These are phyloP conservation scores for Blastosporella zonata DNA, from an alignment of 1,284 basidiomycete genomes.

Conservation along the genomic window DNA sequence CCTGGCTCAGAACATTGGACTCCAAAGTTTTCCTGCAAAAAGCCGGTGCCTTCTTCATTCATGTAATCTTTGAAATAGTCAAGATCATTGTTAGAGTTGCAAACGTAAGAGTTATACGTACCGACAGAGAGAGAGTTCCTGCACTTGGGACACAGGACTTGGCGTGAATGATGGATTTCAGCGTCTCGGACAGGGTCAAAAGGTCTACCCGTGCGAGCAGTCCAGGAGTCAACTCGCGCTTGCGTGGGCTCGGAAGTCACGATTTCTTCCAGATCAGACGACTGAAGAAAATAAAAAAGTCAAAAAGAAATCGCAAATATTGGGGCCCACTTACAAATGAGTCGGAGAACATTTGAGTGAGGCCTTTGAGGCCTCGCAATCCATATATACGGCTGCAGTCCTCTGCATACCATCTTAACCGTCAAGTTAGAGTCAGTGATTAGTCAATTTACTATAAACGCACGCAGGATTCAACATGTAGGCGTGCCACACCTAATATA, in stretches of 20 bases:
- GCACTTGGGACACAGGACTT: neutral
- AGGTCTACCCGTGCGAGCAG: neutral
- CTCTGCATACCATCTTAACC: neutral
- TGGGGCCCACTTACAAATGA: neutral
- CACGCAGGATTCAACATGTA: neutral
- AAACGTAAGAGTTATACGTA: neutral
- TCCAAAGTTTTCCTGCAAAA: constrained; percentile 7
- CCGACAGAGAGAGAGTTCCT: neutral
- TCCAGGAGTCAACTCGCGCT: neutral
- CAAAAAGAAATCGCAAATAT: neutral
- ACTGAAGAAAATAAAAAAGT: neutral
- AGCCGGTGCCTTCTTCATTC: constrained; percentile 7
- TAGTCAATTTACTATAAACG: neutral
- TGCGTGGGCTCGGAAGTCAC: neutral
- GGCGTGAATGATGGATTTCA: neutral
- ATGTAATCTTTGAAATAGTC: constrained; percentile 2
- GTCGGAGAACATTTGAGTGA: neutral
- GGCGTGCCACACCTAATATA: neutral
- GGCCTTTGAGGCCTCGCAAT: neutral
- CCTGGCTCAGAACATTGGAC: neutral
- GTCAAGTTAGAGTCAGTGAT: neutral
- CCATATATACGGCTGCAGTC: neutral
- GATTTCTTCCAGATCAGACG: neutral
- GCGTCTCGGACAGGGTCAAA: constrained; percentile 3
- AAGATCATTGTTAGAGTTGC: neutral